These are phyloP conservation scores for Fusarium siculi DNA, from an alignment of 2,329 filamentous ascomycete species.

Conservation along the genomic window DNA sequence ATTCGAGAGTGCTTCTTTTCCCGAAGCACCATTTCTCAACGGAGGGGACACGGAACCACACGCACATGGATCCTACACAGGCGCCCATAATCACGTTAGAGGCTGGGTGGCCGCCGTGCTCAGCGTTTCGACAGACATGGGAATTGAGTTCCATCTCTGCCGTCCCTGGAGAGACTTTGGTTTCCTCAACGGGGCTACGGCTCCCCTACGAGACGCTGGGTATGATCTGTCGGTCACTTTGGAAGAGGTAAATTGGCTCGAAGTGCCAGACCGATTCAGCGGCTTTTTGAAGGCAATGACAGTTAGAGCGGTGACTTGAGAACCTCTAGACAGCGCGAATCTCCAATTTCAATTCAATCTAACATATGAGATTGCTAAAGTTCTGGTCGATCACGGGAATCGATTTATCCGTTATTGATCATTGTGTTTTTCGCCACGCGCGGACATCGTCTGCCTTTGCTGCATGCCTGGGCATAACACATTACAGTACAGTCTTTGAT, in stretches of 20 bases:
- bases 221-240: background rate
- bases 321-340: background rate
- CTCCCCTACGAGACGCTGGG: background rate
- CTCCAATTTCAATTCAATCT: background rate
- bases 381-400: background rate
- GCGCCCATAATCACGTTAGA: background rate
- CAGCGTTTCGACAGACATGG: background rate
- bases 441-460: background rate
- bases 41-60: rapidly evolving
- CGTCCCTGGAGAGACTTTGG: background rate
- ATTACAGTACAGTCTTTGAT: background rate
- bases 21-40: background rate
- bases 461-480: background rate
- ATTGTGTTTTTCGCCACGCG: rapidly evolving
- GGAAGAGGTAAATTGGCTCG: background rate
- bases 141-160: background rate
- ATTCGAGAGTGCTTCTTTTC: background rate
- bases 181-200: background rate
- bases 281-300: background rate
- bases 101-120: background rate
- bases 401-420: background rate
- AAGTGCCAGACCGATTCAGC: background rate
- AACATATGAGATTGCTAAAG: background rate
- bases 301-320: background rate
- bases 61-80: background rate